Evolutionary conservation across 176 grass and related monocot genomes (phyloP).

Genomic region (Rhynchospora breviuscula): DNA sequence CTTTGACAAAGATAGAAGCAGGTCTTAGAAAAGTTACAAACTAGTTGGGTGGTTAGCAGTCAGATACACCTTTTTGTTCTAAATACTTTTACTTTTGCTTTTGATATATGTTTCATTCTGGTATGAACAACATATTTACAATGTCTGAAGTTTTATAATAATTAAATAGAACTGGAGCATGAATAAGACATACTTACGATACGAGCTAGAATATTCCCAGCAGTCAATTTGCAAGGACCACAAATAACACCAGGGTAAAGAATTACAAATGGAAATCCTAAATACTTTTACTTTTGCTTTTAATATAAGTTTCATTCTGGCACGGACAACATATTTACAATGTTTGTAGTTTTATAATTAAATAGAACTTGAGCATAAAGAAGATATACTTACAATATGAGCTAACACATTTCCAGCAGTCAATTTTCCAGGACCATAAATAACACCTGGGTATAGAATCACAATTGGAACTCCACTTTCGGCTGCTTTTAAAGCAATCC

Average conservation of each 20-base stretch:
- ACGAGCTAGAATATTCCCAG: slow-evolving; percentile 72
- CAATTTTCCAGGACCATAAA: slow-evolving; percentile 79
- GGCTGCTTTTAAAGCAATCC: slow-evolving; percentile 71
- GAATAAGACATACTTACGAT: slow-evolving; percentile 43
- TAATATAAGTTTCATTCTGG: not conserved
- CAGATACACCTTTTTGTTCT: not conserved
- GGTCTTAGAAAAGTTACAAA: not conserved
- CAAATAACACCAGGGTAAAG: slow-evolving; percentile 87
- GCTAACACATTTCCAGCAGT: slow-evolving; percentile 84
- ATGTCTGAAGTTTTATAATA: not conserved
- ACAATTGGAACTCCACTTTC: slow-evolving; percentile 60
- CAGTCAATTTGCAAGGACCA: slow-evolving; percentile 73
- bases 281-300: not conserved
- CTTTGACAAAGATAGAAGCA: not conserved
- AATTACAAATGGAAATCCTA: slow-evolving; percentile 54
- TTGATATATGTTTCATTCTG: not conserved
- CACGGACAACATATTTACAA: not conserved
- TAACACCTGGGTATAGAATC: slow-evolving; percentile 77
- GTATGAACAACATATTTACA: not conserved
- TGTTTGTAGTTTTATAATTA: not conserved
- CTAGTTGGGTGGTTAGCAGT: not conserved
- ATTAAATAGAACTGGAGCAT: not conserved
- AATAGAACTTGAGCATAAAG: not conserved
- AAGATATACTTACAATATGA: slow-evolving; percentile 49
- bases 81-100: not conserved